A percentile compares a stretch with the other conserved stretches of the same genome.
phyloP scores from a whole-genome alignment of 116 monocot genomes.

The Phalaenopsis hybrid region DNA sequence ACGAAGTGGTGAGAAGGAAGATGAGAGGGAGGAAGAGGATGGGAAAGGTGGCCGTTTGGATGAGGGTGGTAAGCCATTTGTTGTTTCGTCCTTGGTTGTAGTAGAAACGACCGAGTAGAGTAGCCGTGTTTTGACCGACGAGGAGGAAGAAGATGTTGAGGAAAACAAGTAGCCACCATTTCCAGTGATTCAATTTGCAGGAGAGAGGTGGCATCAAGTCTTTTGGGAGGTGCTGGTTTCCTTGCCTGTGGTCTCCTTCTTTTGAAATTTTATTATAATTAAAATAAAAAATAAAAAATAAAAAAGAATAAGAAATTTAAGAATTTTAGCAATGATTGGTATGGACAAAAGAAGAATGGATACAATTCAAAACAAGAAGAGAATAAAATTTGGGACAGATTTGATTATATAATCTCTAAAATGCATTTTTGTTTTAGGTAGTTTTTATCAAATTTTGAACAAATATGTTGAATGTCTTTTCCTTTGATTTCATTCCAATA shows the following conservation, averaged over 20 bases:
- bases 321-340: too few relatives aligned
- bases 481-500: too few relatives aligned
- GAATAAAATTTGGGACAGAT: too few relatives aligned
- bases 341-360: too few relatives aligned
- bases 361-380: too few relatives aligned
- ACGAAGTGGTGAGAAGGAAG: constrained; percentile 13
- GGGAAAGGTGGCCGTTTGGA: constrained; percentile 54
- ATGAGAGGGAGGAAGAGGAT: constrained; percentile 39
- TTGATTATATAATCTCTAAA: too few relatives aligned
- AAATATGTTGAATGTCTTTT: too few relatives aligned
- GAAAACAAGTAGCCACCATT: constrained; percentile 48
- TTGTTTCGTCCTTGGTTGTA: constrained; percentile 59
- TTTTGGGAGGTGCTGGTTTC: background rate
- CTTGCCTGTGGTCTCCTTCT: background rate
- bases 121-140: constrained; percentile 44
- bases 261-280: background rate
- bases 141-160: constrained; percentile 48
- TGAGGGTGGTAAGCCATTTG: constrained; percentile 63
- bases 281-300: too few relatives aligned
- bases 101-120: constrained; percentile 54
- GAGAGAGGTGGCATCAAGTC: background rate
- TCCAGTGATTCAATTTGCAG: constrained; percentile 6
- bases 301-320: too few relatives aligned
- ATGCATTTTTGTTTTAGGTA: too few relatives aligned
- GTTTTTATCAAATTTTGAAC: too few relatives aligned